Evolutionary conservation across 306 rosid genomes (phyloP), one percentile per base, ranked within the genome.

Genomic region (Corylus americana): DNA sequence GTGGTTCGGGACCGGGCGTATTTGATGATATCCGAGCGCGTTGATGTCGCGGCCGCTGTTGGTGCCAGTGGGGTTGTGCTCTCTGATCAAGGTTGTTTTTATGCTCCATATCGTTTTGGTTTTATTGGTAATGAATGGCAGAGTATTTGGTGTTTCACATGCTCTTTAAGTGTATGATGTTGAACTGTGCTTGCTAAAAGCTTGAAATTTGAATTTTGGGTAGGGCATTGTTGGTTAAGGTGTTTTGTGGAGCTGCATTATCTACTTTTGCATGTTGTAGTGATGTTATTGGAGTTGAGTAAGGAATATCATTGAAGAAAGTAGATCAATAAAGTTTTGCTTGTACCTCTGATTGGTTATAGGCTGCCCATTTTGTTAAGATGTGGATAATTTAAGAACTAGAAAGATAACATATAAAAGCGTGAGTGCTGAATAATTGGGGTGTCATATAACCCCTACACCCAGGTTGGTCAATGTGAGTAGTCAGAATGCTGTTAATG

Each of bases 41-140:
- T 93, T 3, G 98, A 95, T 73, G 87, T 95, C 22, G 99, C 97
- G 1, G 92, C 99, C 31, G 98, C 99, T 1, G 94, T 94, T 7
- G 75, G 78, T 17, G 92, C 96, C 29, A 82, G 85, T 55, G 98
- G 98, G n/a, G 97, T 93, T 79, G 57, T 95, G 44, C 99, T 93
- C 78, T 93, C 99, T 58, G 98, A 95, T 71, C 91, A 91, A 93
- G 99, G 98, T 91, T 17, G 4, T 42, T 69, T 22, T 53, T 18
- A 8, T 49, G 8, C 50, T 18, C 55, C 20, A 11, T 42, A 37
- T 17, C 49, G 7, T 8, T 8, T 37, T 37, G 50, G 11, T 66
- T 66, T 17, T 16, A 66, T 6, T 3, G 18, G 29, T 29, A 27
- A 31, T 63, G 69, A 63, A 31, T 13, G 18, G 17, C 44, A 29